These are phyloP conservation scores for Erysimum cheiri DNA, from an alignment of 441 rosid species.

Conservation along the genomic window DNA sequence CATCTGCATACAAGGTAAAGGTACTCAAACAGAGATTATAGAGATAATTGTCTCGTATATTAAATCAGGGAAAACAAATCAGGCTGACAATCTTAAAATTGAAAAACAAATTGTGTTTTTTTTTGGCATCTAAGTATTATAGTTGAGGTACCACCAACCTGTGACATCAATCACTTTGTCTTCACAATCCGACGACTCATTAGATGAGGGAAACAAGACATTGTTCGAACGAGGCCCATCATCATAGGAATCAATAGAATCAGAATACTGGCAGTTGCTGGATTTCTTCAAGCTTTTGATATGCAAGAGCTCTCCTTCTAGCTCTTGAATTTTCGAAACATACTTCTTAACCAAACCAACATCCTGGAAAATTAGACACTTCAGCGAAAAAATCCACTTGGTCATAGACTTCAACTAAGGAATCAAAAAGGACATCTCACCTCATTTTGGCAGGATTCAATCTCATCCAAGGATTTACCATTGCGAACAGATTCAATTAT, in stretches of 20 bases:
- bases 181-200: constrained; percentile 63
- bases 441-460: constrained; percentile 65
- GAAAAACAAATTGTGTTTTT: background rate
- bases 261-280: constrained; percentile 51
- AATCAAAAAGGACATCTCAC: constrained; percentile 44
- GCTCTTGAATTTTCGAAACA: constrained; percentile 85
- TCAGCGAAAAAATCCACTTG: constrained; percentile 20
- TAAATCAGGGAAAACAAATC: constrained; percentile 5
- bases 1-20: constrained; percentile 56
- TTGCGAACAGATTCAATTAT: constrained; percentile 80
- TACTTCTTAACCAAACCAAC: constrained; percentile 71
- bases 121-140: background rate
- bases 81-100: constrained; percentile 9
- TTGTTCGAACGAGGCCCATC: constrained; percentile 59
- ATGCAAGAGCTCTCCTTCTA: constrained; percentile 82
- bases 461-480: constrained; percentile 94
- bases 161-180: constrained; percentile 56
- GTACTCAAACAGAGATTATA: constrained; percentile 21
- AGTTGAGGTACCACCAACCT: constrained; percentile 53
- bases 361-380: constrained; percentile 56
- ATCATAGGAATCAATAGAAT: constrained; percentile 63
- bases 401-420: constrained; percentile 12
- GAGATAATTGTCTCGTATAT: background rate
- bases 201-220: constrained; percentile 61
- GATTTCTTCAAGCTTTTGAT: constrained; percentile 55